Conservation (phyloP, 1,284 basidiomycete species). For the Tylopilus sp. region DNA sequence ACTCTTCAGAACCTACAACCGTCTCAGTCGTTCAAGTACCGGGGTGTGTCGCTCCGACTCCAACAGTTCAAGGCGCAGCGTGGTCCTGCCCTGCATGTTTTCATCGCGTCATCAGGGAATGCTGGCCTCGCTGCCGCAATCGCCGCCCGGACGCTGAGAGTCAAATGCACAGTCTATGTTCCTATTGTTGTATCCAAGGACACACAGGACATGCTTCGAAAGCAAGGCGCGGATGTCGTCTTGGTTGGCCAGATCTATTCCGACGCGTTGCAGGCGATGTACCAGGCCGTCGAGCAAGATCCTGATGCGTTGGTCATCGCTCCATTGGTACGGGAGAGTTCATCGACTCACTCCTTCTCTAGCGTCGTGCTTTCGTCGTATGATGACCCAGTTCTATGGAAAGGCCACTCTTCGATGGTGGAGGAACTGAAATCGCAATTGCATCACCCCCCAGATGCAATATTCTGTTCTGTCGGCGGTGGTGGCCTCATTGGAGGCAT, state of each 20-base stretch:
- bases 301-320: constrained; percentile 38
- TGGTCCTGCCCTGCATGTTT: constrained; percentile 51
- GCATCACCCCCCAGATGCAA: constrained; percentile 54
- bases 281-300: constrained; percentile 41
- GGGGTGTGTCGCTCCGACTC: constrained; percentile 62
- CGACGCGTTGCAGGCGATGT: constrained; percentile 50
- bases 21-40: constrained; percentile 61
- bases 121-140: constrained; percentile 66
- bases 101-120: constrained; percentile 71
- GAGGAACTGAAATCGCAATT: constrained; percentile 56
- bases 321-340: background rate
- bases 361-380: constrained; percentile 67
- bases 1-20: constrained; percentile 61
- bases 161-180: constrained; percentile 63
- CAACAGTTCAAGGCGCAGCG: constrained; percentile 46
- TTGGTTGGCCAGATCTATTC: constrained; percentile 53
- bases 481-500: constrained; percentile 66
- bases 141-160: constrained; percentile 48
- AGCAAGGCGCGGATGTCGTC: constrained; percentile 52
- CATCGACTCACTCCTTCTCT: background rate
- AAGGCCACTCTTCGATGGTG: constrained; percentile 69
- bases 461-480: constrained; percentile 73
- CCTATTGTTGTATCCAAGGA: constrained; percentile 47
- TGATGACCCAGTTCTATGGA: constrained; percentile 62
- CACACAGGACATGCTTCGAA: constrained; percentile 47